phyloP scores from a whole-genome alignment of 306 rosid genomes.

The Cicer cuneatum region DNA sequence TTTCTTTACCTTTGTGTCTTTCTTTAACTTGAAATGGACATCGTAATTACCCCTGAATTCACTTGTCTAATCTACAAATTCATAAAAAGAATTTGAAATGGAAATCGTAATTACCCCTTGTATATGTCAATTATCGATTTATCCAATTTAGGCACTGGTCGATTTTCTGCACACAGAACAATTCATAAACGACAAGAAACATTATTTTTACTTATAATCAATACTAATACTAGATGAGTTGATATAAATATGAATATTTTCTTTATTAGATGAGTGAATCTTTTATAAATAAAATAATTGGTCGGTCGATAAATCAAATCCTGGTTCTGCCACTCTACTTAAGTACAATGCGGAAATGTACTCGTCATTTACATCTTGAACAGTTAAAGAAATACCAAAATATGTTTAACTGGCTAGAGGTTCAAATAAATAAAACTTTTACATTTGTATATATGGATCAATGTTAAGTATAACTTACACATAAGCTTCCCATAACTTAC shows the following conservation, averaged over 20 bases:
- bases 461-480: not conserved
- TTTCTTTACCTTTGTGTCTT: not conserved
- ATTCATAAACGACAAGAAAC: constrained; percentile 17
- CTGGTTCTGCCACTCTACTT: no score
- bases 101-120: constrained; percentile 62
- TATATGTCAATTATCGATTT: constrained; percentile 66
- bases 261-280: no score
- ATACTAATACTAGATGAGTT: no score
- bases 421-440: not conserved
- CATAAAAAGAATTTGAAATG: constrained; percentile 11
- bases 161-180: constrained; percentile 59
- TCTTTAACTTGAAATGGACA: no score
- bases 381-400: not conserved
- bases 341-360: no score
- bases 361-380: no score
- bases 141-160: constrained; percentile 76
- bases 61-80: not conserved
- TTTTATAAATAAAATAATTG: no score
- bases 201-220: no score
- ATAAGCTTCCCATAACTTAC: not conserved
- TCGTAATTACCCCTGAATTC: no score
- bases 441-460: not conserved
- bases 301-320: no score
- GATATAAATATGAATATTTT: no score
- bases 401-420: not conserved